Percentiles rank a stretch among this genome's conserved stretches.
phyloP scores from a whole-genome alignment of 176 grass and related monocot species.

The Thinopyrum elongatum region DNA sequence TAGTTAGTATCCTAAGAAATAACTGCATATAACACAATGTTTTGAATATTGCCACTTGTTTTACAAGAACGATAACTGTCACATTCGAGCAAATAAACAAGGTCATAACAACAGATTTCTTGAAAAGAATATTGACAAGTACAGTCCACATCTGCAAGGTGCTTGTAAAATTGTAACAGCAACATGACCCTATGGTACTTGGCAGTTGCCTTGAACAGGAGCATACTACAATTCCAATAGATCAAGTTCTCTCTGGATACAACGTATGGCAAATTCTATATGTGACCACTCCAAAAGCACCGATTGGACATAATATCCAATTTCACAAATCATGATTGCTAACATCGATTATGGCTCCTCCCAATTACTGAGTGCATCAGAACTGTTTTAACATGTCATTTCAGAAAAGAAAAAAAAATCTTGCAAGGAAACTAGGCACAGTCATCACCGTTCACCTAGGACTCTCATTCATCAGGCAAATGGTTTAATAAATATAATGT shows the following conservation, averaged over 20 bases:
- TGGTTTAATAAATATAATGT: constrained; percentile 16
- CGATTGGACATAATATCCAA: not conserved
- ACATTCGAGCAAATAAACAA: constrained; percentile 22
- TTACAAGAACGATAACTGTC: constrained; percentile 13
- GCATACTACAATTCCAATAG: not conserved
- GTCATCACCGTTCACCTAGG: not conserved
- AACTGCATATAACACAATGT: not conserved
- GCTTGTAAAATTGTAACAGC: constrained; percentile 1
- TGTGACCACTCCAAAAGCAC: not conserved
- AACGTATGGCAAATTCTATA: not conserved
- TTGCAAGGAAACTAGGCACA: not conserved
- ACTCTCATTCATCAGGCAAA: not conserved
- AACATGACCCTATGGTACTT: constrained; percentile 15
- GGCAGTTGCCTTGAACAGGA: not conserved
- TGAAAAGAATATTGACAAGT: not conserved
- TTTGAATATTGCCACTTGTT: not conserved
- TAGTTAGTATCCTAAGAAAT: constrained; percentile 17
- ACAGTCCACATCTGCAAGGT: constrained; percentile 8
- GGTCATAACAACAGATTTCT: not conserved
- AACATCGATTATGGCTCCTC: not conserved
- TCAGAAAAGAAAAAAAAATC: not conserved
- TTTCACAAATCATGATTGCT: not conserved
- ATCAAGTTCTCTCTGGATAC: constrained; percentile 9
- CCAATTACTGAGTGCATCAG: not conserved
- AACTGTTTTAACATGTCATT: not conserved